Base-by-base conservation (phyloP, 192 early-diverging fungal species). In the Pilaira anomala region DNA sequence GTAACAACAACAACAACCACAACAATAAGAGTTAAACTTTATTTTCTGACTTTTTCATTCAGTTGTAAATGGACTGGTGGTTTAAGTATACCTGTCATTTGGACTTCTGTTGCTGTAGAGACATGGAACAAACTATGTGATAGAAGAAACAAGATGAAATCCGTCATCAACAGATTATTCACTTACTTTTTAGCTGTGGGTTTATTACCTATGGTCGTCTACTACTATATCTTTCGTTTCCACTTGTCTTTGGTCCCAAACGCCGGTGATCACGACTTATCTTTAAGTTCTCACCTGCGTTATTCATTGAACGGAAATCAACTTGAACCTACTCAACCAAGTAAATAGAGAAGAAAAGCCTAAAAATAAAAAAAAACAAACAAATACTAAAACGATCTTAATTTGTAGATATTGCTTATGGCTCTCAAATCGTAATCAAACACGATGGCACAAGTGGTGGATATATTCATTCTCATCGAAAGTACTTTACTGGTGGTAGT, bases 11-110 rank as follows among this genome's bases (percentile, higher is more conserved):
- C n/a, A 68, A 50, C 9, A 1, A 11, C 3, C 7, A 8, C 24
- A 22, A 8, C 1, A 28, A n/a, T 0, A 9, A 14, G 22, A 0
- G 19, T 24, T 30, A 22, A 12, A 22, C 16, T 13, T n/a, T 52
- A 7, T 53, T 6, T 29, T 2, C 16, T 0, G 4, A 29, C 7
- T 63, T 6, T 7, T 26, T 53, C 16, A 42, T 56, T 36, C 48
- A 87, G 94, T 65, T 84, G 88, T 76, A 98, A 96, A 71, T 94
- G 94, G 92, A 93, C 95, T 25, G 96, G 96, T 2, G 67, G 94
- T 40, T 90, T 95, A 51, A 81, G 87, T 16, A 80, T 97, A 48
- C 89, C 88, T n/a, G 76, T 86, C 7, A 79, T 98, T 63, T 94
- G 96, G 24, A 69, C 89, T 33, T 90, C 90, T 41, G 90, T 87